Evolutionary conservation across 306 rosid species (phyloP).

Genomic region (Quercus agrifolia): DNA sequence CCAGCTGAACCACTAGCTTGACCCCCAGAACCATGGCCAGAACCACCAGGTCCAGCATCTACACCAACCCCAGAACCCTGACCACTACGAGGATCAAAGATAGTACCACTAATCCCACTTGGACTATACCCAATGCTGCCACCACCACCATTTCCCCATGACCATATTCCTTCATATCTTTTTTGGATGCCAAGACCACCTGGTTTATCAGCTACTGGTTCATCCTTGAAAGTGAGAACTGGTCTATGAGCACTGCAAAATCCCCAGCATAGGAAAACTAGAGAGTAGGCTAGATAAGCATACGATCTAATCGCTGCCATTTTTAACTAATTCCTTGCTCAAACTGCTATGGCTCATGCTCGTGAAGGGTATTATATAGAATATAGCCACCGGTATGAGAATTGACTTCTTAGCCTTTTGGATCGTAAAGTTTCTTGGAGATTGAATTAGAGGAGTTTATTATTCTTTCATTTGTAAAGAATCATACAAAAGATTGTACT

Average conservation of each 20-base stretch:
- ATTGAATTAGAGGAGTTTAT: no score
- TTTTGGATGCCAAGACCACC: neutral
- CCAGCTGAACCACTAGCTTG: neutral
- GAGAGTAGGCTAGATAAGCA: neutral
- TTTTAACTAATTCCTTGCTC: neutral
- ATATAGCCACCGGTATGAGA: neutral
- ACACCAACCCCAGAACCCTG: neutral
- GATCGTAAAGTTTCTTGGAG: no score
- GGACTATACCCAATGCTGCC: no score
- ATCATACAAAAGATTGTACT: no score
- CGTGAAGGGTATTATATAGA: neutral
- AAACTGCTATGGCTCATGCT: no score
- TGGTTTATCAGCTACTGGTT: neutral
- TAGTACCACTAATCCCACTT: no score
- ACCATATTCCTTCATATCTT: neutral
- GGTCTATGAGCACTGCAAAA: slow-evolving; percentile 1
- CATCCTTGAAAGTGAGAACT: neutral
- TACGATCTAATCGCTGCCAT: slow-evolving; percentile 3
- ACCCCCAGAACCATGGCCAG: neutral
- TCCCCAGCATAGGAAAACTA: slow-evolving; percentile 13
- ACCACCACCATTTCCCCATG: no score
- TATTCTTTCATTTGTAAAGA: no score
- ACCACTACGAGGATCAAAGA: neutral
- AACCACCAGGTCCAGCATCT: neutral
- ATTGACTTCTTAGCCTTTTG: no score